Conservation (phyloP, 305 asterid genomes). For the Salvia sclarea region DNA sequence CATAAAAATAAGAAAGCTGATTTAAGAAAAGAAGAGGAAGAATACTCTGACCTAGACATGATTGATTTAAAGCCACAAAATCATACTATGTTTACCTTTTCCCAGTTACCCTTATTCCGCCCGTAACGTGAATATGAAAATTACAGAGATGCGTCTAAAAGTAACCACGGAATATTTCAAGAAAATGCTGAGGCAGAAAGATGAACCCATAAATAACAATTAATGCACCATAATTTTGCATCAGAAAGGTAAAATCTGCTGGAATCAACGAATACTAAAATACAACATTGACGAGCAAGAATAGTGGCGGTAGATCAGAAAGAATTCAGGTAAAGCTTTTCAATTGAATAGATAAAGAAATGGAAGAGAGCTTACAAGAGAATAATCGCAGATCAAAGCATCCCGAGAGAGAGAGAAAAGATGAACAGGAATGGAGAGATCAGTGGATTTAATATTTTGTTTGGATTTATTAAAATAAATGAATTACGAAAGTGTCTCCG, state of each 20-base stretch:
- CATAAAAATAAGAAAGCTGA: neutral
- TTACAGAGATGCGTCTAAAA: conserved; percentile 2
- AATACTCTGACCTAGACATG: neutral
- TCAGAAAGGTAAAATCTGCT: neutral
- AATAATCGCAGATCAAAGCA: conserved; percentile 15
- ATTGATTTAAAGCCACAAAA: neutral
- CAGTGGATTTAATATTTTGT: conserved; percentile 14
- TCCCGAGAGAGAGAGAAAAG: neutral
- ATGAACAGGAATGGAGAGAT: neutral
- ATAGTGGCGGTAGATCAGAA: neutral
- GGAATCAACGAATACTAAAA: conserved; percentile 2
- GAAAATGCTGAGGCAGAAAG: neutral
- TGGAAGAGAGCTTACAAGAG: conserved; percentile 13
- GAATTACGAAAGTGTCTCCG: neutral
- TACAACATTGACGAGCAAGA: neutral
- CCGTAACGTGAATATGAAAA: neutral
- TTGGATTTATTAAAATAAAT: neutral
- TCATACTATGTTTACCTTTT: neutral
- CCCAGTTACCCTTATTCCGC: neutral
- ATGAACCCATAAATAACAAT: neutral
- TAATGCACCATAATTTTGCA: neutral
- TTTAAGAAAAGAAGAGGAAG: neutral
- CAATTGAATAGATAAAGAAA: neutral
- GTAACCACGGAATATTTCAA: neutral
- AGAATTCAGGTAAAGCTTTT: neutral